Conservation (phyloP, 75 land plant species). For the Ceratopteris richardii region DNA sequence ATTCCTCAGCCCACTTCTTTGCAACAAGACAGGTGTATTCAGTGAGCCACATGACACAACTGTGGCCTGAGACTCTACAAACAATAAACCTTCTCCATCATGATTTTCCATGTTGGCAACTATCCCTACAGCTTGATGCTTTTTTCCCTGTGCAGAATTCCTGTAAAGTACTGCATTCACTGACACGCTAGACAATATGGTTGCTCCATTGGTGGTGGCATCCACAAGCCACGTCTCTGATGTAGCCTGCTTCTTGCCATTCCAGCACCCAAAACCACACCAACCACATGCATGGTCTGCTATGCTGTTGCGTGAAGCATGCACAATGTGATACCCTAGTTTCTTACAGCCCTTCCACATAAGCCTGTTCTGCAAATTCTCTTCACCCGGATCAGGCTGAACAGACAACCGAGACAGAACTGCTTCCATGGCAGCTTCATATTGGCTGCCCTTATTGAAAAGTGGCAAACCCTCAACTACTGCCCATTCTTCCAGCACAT, state of each 20-base stretch:
- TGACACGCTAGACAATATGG: constrained; percentile 44
- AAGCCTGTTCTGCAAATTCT: constrained; percentile 47
- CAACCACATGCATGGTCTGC: constrained; percentile 68
- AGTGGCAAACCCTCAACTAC: constrained; percentile 17
- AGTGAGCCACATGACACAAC: constrained; percentile 70
- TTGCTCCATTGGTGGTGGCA: constrained; percentile 41
- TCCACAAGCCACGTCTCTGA: constrained; percentile 79
- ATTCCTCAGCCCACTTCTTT: constrained; percentile 53
- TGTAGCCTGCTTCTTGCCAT: constrained; percentile 55
- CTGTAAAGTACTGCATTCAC: constrained; percentile 28
- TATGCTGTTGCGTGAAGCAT: constrained; percentile 47
- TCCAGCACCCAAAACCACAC: constrained; percentile 69
- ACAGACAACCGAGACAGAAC: constrained; percentile 60
- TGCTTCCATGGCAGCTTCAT: constrained; percentile 43
- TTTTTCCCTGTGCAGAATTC: neutral
- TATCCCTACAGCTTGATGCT: constrained; percentile 19
- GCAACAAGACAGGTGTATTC: constrained; percentile 46
- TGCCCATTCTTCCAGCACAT: constrained; percentile 60
- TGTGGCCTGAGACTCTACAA: constrained; percentile 49
- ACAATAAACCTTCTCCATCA: neutral
- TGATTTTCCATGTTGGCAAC: constrained; percentile 15
- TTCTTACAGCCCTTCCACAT: constrained; percentile 54
- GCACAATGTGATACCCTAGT: constrained; percentile 38
- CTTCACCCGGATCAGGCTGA: constrained; percentile 20
- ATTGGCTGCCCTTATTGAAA: constrained; percentile 34